Conservation (phyloP, 495 filamentous ascomycete genomes). For the Aspergillus indologenus region DNA sequence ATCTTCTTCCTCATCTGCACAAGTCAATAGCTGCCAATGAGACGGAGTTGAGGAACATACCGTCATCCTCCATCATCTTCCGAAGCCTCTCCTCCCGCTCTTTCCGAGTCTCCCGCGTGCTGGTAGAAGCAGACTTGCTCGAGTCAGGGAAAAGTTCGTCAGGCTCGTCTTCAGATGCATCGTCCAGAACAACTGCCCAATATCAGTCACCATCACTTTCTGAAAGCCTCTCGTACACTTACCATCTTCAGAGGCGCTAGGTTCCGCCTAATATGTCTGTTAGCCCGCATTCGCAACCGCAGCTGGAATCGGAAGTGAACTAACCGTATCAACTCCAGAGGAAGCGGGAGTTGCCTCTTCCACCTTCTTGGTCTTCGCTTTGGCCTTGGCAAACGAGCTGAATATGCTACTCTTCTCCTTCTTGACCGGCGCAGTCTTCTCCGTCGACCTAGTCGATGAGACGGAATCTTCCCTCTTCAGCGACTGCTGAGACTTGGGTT, state of each 20-base stretch:
- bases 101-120: slow-evolving; percentile 56
- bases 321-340: slow-evolving; percentile 38
- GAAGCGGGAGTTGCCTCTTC: slow-evolving; percentile 41
- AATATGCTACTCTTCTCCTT: slow-evolving; percentile 67
- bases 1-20: slow-evolving; percentile 22
- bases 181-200: slow-evolving; percentile 37
- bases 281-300: not conserved
- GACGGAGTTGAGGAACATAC: slow-evolving; percentile 34
- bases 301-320: slow-evolving; percentile 10
- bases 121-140: slow-evolving; percentile 32
- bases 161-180: slow-evolving; percentile 72
- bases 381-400: slow-evolving; percentile 80
- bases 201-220: slow-evolving; percentile 17
- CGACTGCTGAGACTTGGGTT: slow-evolving; percentile 27
- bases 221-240: slow-evolving; percentile 11
- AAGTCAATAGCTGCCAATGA: not conserved
- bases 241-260: slow-evolving; percentile 54
- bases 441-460: slow-evolving; percentile 32
- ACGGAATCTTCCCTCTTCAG: slow-evolving; percentile 25
- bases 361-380: slow-evolving; percentile 59
- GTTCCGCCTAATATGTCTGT: slow-evolving; percentile 23
- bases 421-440: slow-evolving; percentile 49
- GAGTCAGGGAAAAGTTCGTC: slow-evolving; percentile 56
- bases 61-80: slow-evolving; percentile 87
- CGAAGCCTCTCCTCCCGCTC: slow-evolving; percentile 70